A percentile compares a stretch with the other conserved stretches of the same genome.
These are phyloP conservation scores for Naganishia albida DNA, from an alignment of 1,284 basidiomycete species.

Conservation along the genomic window DNA sequence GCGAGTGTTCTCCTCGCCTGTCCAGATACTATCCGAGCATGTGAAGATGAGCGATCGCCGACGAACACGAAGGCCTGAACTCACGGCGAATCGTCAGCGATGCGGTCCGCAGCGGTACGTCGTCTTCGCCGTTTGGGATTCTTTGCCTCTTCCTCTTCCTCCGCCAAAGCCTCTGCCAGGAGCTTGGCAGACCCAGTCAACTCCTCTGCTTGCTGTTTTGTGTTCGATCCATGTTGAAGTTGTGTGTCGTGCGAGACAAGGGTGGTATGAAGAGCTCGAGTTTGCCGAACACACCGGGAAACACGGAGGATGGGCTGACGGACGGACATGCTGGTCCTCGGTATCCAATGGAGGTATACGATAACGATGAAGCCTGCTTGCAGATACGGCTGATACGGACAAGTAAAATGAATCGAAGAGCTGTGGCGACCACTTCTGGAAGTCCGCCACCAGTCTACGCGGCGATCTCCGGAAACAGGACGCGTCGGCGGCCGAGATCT, in stretches of 20 bases:
- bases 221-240: not conserved
- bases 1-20: constrained; percentile 69
- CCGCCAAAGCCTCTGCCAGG: constrained; percentile 70
- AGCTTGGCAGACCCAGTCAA: constrained; percentile 65
- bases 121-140: constrained; percentile 14
- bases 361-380: too few relatives aligned
- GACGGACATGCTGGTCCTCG: not conserved
- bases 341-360: too few relatives aligned
- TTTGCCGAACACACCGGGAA: not conserved
- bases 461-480: too few relatives aligned
- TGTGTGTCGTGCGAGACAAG: not conserved
- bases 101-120: constrained; percentile 9
- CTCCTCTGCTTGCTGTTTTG: not conserved
- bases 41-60: constrained; percentile 40
- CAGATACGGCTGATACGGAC: too few relatives aligned
- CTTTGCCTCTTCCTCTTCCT: constrained; percentile 57
- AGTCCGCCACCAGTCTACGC: too few relatives aligned
- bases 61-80: constrained; percentile 34
- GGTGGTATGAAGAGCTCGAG: not conserved
- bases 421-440: too few relatives aligned
- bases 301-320: not conserved
- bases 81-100: constrained; percentile 29
- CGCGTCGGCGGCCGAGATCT: too few relatives aligned
- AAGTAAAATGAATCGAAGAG: too few relatives aligned
- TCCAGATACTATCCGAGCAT: constrained; percentile 64